Evolutionary conservation across 2,329 filamentous ascomycete genomes (phyloP).

Genomic region (Sclerotinia borealis): DNA sequence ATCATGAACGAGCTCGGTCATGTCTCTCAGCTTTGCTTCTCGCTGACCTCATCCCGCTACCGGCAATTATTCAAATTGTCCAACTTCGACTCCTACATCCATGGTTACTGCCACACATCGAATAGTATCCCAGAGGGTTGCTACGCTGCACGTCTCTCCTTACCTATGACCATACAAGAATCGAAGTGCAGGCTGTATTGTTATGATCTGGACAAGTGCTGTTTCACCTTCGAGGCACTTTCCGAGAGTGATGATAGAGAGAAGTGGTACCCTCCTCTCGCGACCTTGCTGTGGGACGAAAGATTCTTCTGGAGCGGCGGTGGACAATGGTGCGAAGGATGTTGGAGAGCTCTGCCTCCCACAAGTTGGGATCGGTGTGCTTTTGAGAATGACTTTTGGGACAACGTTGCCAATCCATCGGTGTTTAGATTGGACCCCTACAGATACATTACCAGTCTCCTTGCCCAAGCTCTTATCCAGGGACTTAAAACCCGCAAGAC

Average conservation of each 20-base stretch:
- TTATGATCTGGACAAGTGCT: background rate
- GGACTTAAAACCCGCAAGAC: too few species aligned
- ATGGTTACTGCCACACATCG: background rate
- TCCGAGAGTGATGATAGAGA: background rate
- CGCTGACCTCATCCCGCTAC: background rate
- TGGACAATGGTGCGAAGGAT: background rate
- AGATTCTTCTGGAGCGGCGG: background rate
- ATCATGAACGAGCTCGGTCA: background rate
- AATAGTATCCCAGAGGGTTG: background rate
- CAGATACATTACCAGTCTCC: background rate
- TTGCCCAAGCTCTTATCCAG: background rate
- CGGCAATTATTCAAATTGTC: background rate
- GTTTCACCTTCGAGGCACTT: background rate
- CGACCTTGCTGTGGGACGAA: background rate
- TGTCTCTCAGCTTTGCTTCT: background rate
- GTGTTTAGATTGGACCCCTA: background rate
- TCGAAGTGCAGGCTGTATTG: background rate
- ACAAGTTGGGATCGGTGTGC: background rate
- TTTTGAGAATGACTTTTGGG: background rate
- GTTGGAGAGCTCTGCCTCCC: background rate
- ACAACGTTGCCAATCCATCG: background rate
- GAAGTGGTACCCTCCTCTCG: background rate
- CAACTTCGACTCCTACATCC: background rate
- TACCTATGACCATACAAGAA: background rate
- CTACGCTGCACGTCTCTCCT: background rate